phyloP scores from a whole-genome alignment of 179 eudicot genomes.

The Patellifolia procumbens region DNA sequence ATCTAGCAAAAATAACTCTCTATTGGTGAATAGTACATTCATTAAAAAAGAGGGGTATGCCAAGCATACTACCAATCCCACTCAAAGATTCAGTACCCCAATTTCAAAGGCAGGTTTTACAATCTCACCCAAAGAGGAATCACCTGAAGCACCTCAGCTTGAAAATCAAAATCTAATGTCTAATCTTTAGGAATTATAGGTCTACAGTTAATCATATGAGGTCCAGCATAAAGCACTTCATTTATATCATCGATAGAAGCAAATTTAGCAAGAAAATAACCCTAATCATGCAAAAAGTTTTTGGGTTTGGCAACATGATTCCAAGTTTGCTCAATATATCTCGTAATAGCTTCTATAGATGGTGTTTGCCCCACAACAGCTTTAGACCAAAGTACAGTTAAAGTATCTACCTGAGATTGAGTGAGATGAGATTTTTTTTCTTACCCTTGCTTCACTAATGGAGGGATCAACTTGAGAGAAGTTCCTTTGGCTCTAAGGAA shows the following conservation, averaged over 20 bases:
- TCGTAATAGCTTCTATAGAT: too few relatives aligned
- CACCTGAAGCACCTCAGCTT: background rate
- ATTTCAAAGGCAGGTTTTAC: background rate
- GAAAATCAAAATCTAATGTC: background rate
- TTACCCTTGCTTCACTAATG: too few relatives aligned
- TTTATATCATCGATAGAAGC: background rate
- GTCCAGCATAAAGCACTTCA: background rate
- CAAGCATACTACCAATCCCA: background rate
- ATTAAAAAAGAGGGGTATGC: background rate
- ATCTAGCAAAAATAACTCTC: background rate
- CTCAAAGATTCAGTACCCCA: background rate
- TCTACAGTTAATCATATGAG: background rate
- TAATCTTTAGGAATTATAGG: background rate
- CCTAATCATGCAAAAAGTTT: background rate
- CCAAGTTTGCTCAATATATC: background rate
- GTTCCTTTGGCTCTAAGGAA: too few relatives aligned
- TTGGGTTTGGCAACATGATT: background rate
- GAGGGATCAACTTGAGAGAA: too few relatives aligned
- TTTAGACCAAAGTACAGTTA: too few relatives aligned
- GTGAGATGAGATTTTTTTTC: too few relatives aligned
- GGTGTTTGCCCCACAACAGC: too few relatives aligned
- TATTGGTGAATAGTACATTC: background rate
- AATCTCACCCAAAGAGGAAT: background rate
- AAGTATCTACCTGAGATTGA: too few relatives aligned
- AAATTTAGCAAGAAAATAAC: background rate